Evolutionary conservation across 208 protist species (phyloP).

Genomic region (Acanthamoeba culbertsoni): DNA sequence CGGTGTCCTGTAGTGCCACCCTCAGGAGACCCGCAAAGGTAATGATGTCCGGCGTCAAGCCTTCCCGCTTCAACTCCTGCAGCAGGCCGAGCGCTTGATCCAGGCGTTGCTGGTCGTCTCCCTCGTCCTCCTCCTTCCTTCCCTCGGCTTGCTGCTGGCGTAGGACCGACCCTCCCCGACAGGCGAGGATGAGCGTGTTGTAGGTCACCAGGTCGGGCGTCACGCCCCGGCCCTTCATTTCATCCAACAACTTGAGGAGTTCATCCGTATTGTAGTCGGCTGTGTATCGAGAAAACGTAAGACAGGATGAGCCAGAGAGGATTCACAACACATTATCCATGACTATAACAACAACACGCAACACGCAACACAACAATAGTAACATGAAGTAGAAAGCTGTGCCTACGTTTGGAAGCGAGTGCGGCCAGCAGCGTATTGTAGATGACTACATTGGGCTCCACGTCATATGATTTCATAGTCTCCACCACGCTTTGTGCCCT

Average conservation of each 20-base stretch:
- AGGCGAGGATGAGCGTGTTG: conserved; percentile 2
- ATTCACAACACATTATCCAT: no score
- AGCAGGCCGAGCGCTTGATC: neutral
- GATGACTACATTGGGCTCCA: neutral
- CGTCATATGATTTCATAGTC: neutral
- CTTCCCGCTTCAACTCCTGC: neutral
- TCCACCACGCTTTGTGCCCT: neutral
- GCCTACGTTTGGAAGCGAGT: neutral
- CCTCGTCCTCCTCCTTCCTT: neutral
- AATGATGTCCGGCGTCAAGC: neutral
- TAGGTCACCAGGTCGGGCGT: neutral
- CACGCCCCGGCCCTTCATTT: neutral
- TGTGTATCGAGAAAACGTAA: neutral
- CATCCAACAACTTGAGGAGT: neutral
- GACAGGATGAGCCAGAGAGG: neutral
- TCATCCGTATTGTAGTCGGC: neutral
- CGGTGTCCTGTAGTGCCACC: neutral
- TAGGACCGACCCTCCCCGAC: no score
- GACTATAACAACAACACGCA: no score
- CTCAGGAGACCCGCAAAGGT: neutral
- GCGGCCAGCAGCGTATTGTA: neutral
- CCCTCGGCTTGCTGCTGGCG: neutral
- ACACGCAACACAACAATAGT: no score
- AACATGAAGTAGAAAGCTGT: neutral
- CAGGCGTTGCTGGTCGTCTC: neutral